These are phyloP conservation scores for Aspergillus sp. DNA, from an alignment of 2,329 filamentous ascomycete genomes.

Conservation along the genomic window DNA sequence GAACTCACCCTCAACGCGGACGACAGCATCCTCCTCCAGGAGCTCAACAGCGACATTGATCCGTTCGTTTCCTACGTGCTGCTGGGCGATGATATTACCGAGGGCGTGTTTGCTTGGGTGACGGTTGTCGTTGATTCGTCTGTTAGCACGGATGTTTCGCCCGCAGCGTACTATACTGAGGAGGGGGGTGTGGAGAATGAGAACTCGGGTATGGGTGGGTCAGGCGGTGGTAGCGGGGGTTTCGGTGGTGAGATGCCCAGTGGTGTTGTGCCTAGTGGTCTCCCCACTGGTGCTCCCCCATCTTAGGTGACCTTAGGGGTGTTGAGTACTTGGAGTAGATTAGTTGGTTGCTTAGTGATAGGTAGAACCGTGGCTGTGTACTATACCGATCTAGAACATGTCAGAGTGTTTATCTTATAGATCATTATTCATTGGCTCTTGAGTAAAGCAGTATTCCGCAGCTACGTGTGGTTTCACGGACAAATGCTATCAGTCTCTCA, in stretches of 20 bases:
- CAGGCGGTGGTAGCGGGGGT: slow-evolving; percentile 7
- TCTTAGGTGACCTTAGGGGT: background rate
- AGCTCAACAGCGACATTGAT: slow-evolving; percentile 56
- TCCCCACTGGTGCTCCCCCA: background rate
- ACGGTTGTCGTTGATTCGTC: slow-evolving; percentile 55
- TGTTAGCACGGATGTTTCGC: slow-evolving; percentile 32
- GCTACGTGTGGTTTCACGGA: too few species aligned
- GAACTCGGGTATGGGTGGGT: slow-evolving; percentile 26
- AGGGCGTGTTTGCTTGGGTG: slow-evolving; percentile 61
- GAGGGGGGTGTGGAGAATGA: slow-evolving; percentile 40
- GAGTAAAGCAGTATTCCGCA: too few species aligned
- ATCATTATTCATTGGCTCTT: too few species aligned
- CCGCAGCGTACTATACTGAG: slow-evolving; percentile 39
- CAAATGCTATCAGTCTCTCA: too few species aligned
- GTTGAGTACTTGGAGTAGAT: background rate
- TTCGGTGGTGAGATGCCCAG: slow-evolving; percentile 4
- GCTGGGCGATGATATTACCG: slow-evolving; percentile 56
- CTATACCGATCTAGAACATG: too few species aligned
- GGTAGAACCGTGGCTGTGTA: too few species aligned
- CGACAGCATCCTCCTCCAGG: slow-evolving; percentile 55
- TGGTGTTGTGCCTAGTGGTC: background rate
- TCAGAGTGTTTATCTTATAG: too few species aligned
- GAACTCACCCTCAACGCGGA: slow-evolving; percentile 55
- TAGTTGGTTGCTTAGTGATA: background rate
- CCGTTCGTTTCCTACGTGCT: slow-evolving; percentile 63